A percentile compares a stretch with the other conserved stretches of the same genome.
Conservation (phyloP, 768 basidiomycete genomes). For the Coprinellus aureogranulatus region DNA sequence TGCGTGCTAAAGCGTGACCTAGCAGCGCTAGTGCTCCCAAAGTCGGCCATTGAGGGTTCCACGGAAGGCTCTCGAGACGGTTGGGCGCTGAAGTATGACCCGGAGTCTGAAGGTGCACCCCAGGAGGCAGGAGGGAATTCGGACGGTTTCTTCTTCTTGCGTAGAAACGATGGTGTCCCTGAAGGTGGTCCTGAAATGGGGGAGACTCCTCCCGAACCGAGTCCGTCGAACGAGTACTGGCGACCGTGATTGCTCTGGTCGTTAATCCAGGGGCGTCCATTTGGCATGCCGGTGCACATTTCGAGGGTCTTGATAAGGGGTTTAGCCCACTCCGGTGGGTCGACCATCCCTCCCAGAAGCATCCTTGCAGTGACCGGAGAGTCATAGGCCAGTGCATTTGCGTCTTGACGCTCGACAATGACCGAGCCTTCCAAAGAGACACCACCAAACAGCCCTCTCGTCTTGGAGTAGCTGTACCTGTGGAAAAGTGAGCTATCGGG, state of each 20-base stretch:
- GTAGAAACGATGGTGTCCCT: slow-evolving; percentile 33
- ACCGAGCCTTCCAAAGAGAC: slow-evolving; percentile 86
- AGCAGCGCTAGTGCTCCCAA: not conserved
- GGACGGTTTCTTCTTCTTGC: slow-evolving; percentile 46
- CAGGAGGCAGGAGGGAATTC: slow-evolving; percentile 67
- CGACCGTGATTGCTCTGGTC: slow-evolving; percentile 33
- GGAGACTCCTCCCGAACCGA: slow-evolving; percentile 12
- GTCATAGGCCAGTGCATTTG: slow-evolving; percentile 79
- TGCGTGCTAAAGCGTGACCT: slow-evolving; percentile 34
- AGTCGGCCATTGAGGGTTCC: not conserved
- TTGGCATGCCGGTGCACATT: slow-evolving; percentile 66
- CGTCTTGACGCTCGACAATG: slow-evolving; percentile 92
- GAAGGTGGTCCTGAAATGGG: slow-evolving; percentile 7
- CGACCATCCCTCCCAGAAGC: slow-evolving; percentile 75
- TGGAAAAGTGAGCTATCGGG: no score
- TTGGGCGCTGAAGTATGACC: slow-evolving; percentile 51
- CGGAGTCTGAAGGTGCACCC: slow-evolving; percentile 48
- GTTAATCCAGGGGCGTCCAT: slow-evolving; percentile 68
- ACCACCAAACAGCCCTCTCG: slow-evolving; percentile 91
- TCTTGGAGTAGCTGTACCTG: slow-evolving; percentile 90
- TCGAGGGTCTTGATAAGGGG: slow-evolving; percentile 73
- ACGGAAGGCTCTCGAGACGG: not conserved
- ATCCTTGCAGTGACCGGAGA: slow-evolving; percentile 72
- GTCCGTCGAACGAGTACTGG: slow-evolving; percentile 53
- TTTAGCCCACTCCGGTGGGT: slow-evolving; percentile 78